Percentiles rank a stretch among this genome's conserved stretches.
These are phyloP conservation scores for Pleurotus djamor DNA, from an alignment of 768 basidiomycete genomes.

Conservation along the genomic window DNA sequence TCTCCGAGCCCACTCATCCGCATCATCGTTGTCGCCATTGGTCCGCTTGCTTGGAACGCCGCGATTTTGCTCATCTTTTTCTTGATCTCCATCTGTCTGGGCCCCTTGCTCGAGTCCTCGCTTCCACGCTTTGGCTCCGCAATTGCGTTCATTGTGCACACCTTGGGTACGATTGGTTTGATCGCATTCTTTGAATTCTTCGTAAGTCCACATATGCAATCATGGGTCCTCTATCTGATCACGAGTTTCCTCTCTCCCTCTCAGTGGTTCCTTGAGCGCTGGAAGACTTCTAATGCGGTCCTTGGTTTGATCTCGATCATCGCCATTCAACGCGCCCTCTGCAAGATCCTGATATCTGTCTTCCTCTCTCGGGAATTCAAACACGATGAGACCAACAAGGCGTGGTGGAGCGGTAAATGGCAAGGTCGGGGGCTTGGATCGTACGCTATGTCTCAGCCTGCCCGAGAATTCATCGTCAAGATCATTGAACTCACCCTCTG, in stretches of 20 bases:
- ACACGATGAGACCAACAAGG: constrained; percentile 97
- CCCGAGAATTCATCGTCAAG: constrained; percentile 97
- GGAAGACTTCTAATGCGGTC: constrained; percentile 91
- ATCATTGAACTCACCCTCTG: constrained; percentile 94
- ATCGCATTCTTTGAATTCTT: constrained; percentile 96
- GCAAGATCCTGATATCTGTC: constrained; percentile 92
- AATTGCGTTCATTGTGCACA: constrained; percentile 90
- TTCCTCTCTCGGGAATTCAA: constrained; percentile 98
- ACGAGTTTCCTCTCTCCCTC: constrained; percentile 13
- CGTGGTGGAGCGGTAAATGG: constrained; percentile 99
- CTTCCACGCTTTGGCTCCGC: constrained; percentile 90
- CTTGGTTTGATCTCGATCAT: constrained; percentile 91
- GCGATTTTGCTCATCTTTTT: constrained; percentile 83
- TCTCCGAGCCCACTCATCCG: constrained; percentile 87
- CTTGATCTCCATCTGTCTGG: constrained; percentile 88
- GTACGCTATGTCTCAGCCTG: constrained; percentile 94
- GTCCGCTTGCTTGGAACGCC: constrained; percentile 95
- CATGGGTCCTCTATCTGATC: neutral
- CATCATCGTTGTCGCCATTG: constrained; percentile 89
- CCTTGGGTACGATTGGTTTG: constrained; percentile 80
- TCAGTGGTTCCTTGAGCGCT: constrained; percentile 93
- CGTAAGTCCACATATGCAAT: constrained; percentile 41
- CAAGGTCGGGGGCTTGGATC: constrained; percentile 90
- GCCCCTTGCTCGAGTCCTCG: constrained; percentile 81
- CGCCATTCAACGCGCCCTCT: constrained; percentile 86